Percentiles rank a stretch among this genome's conserved stretches.
Conservation (phyloP, 108 stramenopile species). For the Cyclotella kingstonii region DNA sequence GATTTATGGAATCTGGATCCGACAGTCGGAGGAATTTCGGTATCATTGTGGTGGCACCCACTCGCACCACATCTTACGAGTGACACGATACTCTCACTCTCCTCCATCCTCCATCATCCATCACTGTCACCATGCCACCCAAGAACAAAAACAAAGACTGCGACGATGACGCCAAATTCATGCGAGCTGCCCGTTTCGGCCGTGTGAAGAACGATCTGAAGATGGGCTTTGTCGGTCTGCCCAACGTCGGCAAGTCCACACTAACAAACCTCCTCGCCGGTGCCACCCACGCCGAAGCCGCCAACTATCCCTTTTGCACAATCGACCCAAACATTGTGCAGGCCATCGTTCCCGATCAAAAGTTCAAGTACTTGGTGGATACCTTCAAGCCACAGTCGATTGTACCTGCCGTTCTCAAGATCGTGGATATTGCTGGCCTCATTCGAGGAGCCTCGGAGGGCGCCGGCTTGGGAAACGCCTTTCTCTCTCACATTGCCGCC, state of each 20-base stretch:
- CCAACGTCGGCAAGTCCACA: slow-evolving; percentile 97
- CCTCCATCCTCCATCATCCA: neutral
- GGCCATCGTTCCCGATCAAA: slow-evolving; percentile 95
- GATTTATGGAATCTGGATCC: no score
- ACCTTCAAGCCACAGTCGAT: slow-evolving; percentile 79
- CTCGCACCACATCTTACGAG: no score
- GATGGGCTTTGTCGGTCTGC: slow-evolving; percentile 94
- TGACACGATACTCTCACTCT: no score
- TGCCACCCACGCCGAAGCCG: slow-evolving; percentile 82
- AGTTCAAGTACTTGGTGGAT: slow-evolving; percentile 94
- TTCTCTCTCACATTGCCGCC: slow-evolving; percentile 95
- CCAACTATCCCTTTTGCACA: slow-evolving; percentile 95
- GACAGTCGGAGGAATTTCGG: no score
- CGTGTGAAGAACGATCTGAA: slow-evolving; percentile 86
- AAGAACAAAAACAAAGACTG: slow-evolving; percentile 79
- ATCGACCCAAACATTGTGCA: slow-evolving; percentile 98
- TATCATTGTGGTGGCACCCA: no score
- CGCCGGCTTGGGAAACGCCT: slow-evolving; percentile 99
- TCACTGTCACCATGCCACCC: slow-evolving; percentile 70
- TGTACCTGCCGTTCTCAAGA: slow-evolving; percentile 92
- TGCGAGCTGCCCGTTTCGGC: slow-evolving; percentile 89
- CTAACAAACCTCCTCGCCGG: slow-evolving; percentile 89
- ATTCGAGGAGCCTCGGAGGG: slow-evolving; percentile 98
- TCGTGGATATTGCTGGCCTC: slow-evolving; percentile 99
- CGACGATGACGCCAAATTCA: slow-evolving; percentile 62